Evolutionary conservation across 2,329 filamentous ascomycete genomes (phyloP), one percentile per base, ranked within the genome.

Genomic region (Aspergillus udagawae): DNA sequence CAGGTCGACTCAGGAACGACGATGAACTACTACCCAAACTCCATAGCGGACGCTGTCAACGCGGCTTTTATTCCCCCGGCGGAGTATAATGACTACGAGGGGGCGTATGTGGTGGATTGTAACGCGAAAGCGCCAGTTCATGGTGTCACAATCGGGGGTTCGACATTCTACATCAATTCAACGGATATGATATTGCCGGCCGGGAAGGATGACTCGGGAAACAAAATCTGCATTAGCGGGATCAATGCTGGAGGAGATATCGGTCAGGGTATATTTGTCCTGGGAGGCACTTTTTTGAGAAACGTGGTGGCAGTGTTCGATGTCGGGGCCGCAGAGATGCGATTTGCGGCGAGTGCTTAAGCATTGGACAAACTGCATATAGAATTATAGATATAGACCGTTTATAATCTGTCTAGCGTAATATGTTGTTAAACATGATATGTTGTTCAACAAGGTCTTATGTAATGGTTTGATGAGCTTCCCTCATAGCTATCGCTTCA

Each of bases 291-390:
- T 7, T 82, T 79, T 64, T 69, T 80, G 69, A 79, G 78, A 66
- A 79, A 78, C 56, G 79, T 82, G 0, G 67, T 82, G 8, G 69
- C 76, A 3, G 77, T 82, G 1, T 82, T 80, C 63, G 80, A 82
- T 67, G 71, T 82, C 54, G 78, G 77, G 7, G 75, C 73, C 28
- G 70, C 65, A n/a, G 66, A 76, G 69, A 73, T 81, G 74, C 57
- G 53, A 10, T 66, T 66, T 50, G 60, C 62, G 64, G 66, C 44
- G 65, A 60, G 21, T 17, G 32, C 32, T 3, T 38, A 7, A 17
- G 17, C 14, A 1, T 17, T 17, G 32, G 14, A 17, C 5, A 4
- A 17, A 38, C 1, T 7, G 32, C 14, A 38, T 7, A 38, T 38
- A 35, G 14, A 35, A 5, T 32, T 14, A 14, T 35, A 38, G 32